Evolutionary conservation across 78 protist species (phyloP).

Genomic region (Dictyostelium citrinum): DNA sequence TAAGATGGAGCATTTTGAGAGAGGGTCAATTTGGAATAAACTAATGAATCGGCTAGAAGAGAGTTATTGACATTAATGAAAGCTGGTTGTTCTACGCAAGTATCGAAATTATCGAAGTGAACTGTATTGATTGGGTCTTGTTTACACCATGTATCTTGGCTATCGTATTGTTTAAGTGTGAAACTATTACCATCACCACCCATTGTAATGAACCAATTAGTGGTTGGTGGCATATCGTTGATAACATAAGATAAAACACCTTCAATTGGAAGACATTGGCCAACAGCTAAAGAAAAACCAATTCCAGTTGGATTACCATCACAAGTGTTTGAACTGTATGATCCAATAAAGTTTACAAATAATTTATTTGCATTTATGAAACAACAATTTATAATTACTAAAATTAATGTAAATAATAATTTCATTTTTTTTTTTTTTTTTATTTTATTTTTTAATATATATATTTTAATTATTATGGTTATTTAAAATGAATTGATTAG

Average conservation of each 20-base stretch:
- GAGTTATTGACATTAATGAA: neutral
- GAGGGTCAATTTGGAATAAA: neutral
- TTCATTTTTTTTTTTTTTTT: neutral
- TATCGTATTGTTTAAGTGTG: neutral
- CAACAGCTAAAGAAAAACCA: neutral
- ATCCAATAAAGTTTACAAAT: neutral
- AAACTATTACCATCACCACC: neutral
- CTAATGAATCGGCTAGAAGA: neutral
- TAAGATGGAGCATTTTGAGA: neutral
- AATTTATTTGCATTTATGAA: neutral
- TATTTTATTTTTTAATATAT: neutral
- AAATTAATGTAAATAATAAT: neutral
- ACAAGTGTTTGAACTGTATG: neutral
- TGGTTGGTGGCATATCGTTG: neutral
- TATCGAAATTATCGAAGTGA: too few species aligned
- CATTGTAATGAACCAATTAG: neutral
- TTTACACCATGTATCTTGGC: neutral
- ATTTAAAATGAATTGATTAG: too few species aligned
- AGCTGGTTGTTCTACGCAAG: neutral
- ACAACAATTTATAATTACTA: neutral
- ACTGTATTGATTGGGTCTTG: neutral
- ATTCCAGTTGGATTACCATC: neutral
- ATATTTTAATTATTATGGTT: too few species aligned
- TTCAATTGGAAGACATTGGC: neutral
- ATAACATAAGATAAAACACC: neutral